Base-by-base conservation (phyloP, 2,329 filamentous ascomycete genomes). In the Thermothelomyces thermophilus region DNA sequence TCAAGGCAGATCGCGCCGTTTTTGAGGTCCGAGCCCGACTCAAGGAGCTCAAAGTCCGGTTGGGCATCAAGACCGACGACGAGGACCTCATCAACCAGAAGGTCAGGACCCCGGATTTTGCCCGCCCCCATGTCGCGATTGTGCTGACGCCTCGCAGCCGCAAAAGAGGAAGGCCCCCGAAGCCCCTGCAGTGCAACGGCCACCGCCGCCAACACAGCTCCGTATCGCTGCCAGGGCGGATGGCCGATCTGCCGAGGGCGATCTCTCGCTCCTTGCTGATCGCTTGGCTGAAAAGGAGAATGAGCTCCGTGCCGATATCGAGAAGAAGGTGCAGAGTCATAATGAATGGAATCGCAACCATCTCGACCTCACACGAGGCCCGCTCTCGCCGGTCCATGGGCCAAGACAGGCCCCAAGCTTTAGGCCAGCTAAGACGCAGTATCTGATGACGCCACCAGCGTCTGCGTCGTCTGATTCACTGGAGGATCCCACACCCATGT, bases 11-110 rank as follows among this genome's bases (percentile, higher is more conserved):
- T 59, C 82, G 82, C 54, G 75, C 79, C 50, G 79, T 97, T 49
- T 97, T 95, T 66, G 81, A 94, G 65, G 83, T 94, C 65, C 82
- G 93, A 44, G 77, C 79, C 53, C 81, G 82, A 64, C 79, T 97
- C 59, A 95, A 94, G 74, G 83, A 91, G 58, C 83, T 86, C 68
- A 97, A 97, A 76, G 76, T 87, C 64, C 86, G 86, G 63, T 79
- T 96, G 57, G 83, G 85, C 60, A 91, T 97, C 74, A 94, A 93
- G 71, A 84, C 82, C 59, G 87, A 95, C 62, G 93, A 97, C 63
- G 91, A 97, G 62, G 90, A 96, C 66, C 79, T 95, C 62, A 84
- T 95, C 72, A 94, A 95, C 71, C 87, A 93, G 67, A 95, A 93
- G 80, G 87, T 91, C 74, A 68, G 78, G 65, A 53, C 50, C 20